Conservation (phyloP, 306 rosid genomes). For the Begonia peltatifolia region DNA sequence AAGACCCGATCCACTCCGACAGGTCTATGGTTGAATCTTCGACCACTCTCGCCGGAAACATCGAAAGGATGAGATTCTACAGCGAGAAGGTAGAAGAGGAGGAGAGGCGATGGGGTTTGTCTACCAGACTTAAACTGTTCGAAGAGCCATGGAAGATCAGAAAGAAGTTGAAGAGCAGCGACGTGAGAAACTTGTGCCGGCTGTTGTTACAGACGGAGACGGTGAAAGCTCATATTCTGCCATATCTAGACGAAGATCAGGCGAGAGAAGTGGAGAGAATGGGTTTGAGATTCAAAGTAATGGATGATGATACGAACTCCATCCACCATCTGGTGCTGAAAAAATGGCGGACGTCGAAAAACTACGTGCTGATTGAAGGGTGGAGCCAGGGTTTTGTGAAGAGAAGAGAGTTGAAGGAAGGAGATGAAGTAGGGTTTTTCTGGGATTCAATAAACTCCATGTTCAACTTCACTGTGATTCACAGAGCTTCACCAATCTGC, state of each 20-base stretch:
- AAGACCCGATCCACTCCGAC: too few species aligned
- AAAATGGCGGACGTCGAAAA: not conserved
- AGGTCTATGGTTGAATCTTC: too few species aligned
- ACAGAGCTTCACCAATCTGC: not conserved
- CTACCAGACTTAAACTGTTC: not conserved
- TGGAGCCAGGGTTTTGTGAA: constrained; percentile 1
- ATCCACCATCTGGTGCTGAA: not conserved
- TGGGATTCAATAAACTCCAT: not conserved
- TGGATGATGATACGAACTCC: not conserved
- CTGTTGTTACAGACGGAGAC: not conserved
- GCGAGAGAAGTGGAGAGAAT: not conserved
- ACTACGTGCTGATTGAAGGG: not conserved
- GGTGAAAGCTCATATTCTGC: not conserved
- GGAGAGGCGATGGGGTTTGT: not conserved
- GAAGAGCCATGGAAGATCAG: constrained; percentile 5
- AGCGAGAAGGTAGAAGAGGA: not conserved
- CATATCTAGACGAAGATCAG: not conserved
- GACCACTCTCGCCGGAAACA: too few species aligned
- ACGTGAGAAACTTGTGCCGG: not conserved
- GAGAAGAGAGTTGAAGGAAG: constrained; percentile 1
- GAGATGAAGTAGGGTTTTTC: not conserved
- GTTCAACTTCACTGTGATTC: constrained; percentile 1
- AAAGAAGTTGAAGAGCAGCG: not conserved
- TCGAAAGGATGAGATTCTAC: too few species aligned
- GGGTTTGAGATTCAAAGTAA: not conserved